These are phyloP conservation scores for Papiliotrema laurentii DNA, from an alignment of 1,284 basidiomycete species.

Conservation along the genomic window DNA sequence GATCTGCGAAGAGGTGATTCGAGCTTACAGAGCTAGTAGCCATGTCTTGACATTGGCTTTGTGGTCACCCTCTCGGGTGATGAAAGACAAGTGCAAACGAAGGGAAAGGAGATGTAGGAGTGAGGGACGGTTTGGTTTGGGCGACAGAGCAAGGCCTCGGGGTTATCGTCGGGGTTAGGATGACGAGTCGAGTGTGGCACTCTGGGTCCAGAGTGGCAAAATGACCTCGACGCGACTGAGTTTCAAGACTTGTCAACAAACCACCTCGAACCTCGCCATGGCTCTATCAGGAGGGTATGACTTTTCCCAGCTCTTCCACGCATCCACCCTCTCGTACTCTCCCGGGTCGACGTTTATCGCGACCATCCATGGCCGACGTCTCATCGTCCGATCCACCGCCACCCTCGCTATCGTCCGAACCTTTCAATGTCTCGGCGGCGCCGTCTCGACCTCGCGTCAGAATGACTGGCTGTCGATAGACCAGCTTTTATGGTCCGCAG, in stretches of 20 bases:
- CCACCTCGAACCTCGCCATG: not conserved
- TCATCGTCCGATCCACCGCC: slow-evolving; percentile 40
- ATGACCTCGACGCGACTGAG: slow-evolving; percentile 4
- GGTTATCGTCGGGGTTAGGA: not conserved
- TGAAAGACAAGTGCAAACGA: no score
- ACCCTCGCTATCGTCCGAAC: slow-evolving; percentile 40
- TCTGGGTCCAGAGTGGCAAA: not conserved
- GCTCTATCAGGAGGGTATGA: slow-evolving; percentile 36
- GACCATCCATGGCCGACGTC: slow-evolving; percentile 23
- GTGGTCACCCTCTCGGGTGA: not conserved
- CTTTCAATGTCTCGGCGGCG: slow-evolving; percentile 25
- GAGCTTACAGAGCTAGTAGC: not conserved
- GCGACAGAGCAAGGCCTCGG: not conserved
- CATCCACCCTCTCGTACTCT: slow-evolving; percentile 30
- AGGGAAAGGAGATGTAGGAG: not conserved
- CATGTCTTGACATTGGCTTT: slow-evolving; percentile 1
- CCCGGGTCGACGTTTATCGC: slow-evolving; percentile 48
- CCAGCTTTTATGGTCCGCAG: slow-evolving; percentile 72
- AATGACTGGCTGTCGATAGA: slow-evolving; percentile 53
- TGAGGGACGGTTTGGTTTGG: not conserved
- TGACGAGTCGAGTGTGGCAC: not conserved
- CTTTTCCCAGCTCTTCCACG: slow-evolving; percentile 34
- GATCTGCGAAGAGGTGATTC: not conserved
- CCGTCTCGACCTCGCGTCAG: not conserved
- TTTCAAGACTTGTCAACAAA: slow-evolving; percentile 9